These are phyloP conservation scores for Psilocybe sp. DNA, from an alignment of 768 basidiomycete genomes.

Conservation along the genomic window DNA sequence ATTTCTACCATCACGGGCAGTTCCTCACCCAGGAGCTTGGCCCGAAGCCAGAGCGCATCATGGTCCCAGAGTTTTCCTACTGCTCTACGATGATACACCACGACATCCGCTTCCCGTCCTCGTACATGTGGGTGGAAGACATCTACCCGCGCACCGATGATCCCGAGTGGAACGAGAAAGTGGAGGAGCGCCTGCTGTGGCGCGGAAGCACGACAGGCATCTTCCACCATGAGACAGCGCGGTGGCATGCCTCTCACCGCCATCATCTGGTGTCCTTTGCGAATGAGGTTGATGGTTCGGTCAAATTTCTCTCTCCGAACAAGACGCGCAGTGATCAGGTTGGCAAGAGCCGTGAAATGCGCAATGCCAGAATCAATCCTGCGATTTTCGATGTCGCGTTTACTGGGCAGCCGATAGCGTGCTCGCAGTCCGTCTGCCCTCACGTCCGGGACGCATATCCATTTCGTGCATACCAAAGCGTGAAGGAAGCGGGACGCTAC, in stretches of 20 bases:
- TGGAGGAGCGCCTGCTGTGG: constrained; percentile 65
- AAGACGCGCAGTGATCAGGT: constrained; percentile 24
- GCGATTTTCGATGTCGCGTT: constrained; percentile 62
- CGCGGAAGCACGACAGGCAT: constrained; percentile 75
- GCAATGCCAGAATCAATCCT: constrained; percentile 43
- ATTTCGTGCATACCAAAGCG: constrained; percentile 42
- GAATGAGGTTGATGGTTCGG: constrained; percentile 37
- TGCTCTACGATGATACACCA: constrained; percentile 50
- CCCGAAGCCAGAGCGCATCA: constrained; percentile 36
- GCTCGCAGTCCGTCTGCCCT: constrained; percentile 39
- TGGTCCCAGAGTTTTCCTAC: constrained; percentile 53
- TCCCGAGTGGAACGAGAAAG: constrained; percentile 62
- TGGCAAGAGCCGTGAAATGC: constrained; percentile 30
- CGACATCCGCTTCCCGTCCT: constrained; percentile 50
- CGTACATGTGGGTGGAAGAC: constrained; percentile 46
- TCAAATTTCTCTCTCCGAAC: constrained; percentile 36
- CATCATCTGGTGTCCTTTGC: constrained; percentile 41
- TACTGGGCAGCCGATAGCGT: constrained; percentile 40
- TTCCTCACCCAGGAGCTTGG: constrained; percentile 48
- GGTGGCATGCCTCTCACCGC: constrained; percentile 53
- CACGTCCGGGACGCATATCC: constrained; percentile 44
- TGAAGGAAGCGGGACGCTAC: constrained; percentile 50
- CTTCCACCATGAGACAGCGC: constrained; percentile 30
- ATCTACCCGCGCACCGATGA: constrained; percentile 42
- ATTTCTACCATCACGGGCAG: constrained; percentile 48